A percentile compares a stretch with the other conserved stretches of the same genome.
Conservation (phyloP, 192 early-diverging fungal genomes). For the Coemansia sp. region DNA sequence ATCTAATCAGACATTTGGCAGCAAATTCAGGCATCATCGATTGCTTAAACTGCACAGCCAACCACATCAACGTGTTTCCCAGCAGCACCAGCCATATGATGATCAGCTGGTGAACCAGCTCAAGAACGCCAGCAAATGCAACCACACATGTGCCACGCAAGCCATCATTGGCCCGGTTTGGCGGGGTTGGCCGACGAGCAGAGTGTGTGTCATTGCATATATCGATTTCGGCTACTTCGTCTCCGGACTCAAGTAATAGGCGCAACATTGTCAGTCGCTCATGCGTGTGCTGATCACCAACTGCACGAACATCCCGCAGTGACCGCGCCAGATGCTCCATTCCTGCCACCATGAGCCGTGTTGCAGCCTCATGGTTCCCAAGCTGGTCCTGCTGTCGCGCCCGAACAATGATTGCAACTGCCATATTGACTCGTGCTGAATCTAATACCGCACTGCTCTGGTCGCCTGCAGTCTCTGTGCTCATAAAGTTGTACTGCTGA, state of each 20-base stretch:
- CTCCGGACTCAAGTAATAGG: slow-evolving; percentile 14
- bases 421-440: slow-evolving; percentile 17
- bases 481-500: slow-evolving; percentile 3
- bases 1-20: slow-evolving; percentile 5
- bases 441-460: slow-evolving; percentile 5
- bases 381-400: slow-evolving; percentile 37
- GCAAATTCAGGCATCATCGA: slow-evolving; percentile 29
- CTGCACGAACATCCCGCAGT: slow-evolving; percentile 5
- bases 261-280: slow-evolving; percentile 29
- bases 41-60: slow-evolving; percentile 29
- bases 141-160: slow-evolving; percentile 9
- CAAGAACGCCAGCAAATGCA: slow-evolving; percentile 8
- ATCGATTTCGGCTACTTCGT: not conserved
- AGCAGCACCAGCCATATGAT: slow-evolving; percentile 35
- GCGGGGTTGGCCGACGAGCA: not conserved
- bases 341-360: slow-evolving; percentile 14
- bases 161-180: not conserved
- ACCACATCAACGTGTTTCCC: slow-evolving; percentile 34
- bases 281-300: slow-evolving; percentile 6
- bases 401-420: slow-evolving; percentile 22
- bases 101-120: slow-evolving; percentile 16
- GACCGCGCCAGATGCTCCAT: slow-evolving; percentile 28
- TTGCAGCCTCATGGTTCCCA: slow-evolving; percentile 22
- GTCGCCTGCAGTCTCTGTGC: not conserved
- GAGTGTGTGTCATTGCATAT: not conserved